These are phyloP conservation scores for Suillus ampliporus DNA, from an alignment of 768 basidiomycete species.

Conservation along the genomic window DNA sequence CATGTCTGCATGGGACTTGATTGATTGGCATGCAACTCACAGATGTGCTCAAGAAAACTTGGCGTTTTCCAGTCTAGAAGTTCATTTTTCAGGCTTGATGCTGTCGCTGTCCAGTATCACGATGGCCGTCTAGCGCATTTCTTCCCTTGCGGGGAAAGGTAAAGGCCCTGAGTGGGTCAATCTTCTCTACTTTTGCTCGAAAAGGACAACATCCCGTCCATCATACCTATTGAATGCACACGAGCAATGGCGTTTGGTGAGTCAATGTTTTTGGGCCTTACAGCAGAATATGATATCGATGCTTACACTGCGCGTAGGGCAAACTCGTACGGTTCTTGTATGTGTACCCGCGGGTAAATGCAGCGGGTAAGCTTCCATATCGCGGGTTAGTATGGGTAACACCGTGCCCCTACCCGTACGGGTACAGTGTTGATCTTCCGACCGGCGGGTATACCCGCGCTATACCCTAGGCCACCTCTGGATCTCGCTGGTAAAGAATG, in stretches of 20 bases:
- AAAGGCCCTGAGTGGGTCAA: background rate
- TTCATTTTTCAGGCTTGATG: background rate
- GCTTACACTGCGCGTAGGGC: no score
- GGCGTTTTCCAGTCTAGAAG: background rate
- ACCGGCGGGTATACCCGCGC: no score
- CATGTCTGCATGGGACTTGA: background rate
- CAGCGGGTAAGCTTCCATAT: no score
- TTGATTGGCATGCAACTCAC: background rate
- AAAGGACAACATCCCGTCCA: background rate
- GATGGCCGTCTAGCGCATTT: no score
- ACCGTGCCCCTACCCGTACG: no score
- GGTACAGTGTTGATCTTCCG: no score
- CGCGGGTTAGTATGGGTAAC: no score
- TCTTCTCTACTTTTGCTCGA: background rate
- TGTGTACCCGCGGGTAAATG: no score
- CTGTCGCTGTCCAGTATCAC: background rate
- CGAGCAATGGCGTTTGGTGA: background rate
- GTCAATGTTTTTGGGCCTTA: no score
- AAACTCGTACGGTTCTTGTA: no score
- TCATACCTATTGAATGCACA: background rate
- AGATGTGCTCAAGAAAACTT: background rate
- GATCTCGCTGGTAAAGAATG: conserved; percentile 61
- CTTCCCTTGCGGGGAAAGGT: background rate
- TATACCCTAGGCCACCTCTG: no score
- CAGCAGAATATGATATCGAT: no score